Evolutionary conservation across 31 red algal genomes (phyloP).

Genomic region (Bonnemaisonia californica): DNA sequence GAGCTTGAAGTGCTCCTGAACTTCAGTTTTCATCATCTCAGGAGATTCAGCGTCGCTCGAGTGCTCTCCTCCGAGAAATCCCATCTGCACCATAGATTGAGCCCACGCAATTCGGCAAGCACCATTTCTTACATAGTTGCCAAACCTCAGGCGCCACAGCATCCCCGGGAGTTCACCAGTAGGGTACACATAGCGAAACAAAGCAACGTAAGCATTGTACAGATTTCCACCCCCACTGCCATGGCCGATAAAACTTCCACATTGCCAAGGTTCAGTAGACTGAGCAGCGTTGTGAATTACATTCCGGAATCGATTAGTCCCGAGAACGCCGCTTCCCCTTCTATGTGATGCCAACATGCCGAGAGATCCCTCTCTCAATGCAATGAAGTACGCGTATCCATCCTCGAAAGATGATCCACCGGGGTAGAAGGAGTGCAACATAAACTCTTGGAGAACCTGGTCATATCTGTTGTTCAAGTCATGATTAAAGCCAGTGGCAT

Average conservation of each 20-base stretch:
- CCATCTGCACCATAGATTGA: constrained; percentile 40
- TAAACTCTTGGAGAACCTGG: constrained; percentile 12
- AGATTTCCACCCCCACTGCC: constrained; percentile 28
- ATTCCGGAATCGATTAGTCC: constrained; percentile 1
- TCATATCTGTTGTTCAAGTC: constrained; percentile 26
- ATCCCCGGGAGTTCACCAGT: constrained; percentile 47
- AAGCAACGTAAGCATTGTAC: constrained; percentile 40
- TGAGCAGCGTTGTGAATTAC: constrained; percentile 22
- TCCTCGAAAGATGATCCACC: constrained; percentile 49
- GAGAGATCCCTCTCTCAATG: constrained; percentile 48
- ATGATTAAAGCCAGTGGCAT: constrained; percentile 32
- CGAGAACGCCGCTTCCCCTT: background rate
- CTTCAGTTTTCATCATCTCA: background rate
- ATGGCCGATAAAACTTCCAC: constrained; percentile 52
- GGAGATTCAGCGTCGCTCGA: constrained; percentile 26
- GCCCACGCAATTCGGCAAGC: constrained; percentile 56
- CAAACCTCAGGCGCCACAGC: constrained; percentile 57
- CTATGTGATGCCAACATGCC: constrained; percentile 35
- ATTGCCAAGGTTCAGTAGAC: constrained; percentile 48
- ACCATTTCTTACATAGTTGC: constrained; percentile 33
- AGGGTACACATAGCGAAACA: constrained; percentile 56
- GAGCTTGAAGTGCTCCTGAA: constrained; percentile 35
- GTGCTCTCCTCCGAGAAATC: constrained; percentile 62
- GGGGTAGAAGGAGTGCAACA: constrained; percentile 35
- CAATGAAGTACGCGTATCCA: constrained; percentile 18